Base-by-base conservation (phyloP, 2,329 filamentous ascomycete genomes). In the Domatiomyces catenatus region DNA sequence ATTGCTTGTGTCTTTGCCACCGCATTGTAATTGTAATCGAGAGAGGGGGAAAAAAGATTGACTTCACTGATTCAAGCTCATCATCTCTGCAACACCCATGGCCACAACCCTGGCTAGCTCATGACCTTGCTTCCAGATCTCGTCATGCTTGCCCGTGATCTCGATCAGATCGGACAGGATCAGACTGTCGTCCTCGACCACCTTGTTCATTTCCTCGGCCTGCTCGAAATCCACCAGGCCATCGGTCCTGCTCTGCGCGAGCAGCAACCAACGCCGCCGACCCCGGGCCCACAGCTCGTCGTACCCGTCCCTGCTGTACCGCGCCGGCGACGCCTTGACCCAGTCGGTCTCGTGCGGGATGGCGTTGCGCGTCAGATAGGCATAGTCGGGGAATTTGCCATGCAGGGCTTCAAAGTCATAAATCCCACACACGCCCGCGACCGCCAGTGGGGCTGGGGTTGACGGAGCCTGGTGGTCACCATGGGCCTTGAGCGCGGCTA, bases 141-240 rank as follows among this genome's bases (percentile, higher is more conserved):
- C 66, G 54, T 71, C 63, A 61, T 72, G 69, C 18, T 56, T 52
- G 8, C 67, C 68, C 24, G 59, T 55, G 26, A 71, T 57, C 51
- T 64, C 61, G 12, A 54, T 20, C 1, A 59, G 22, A 2, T 62
- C 36, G 48, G 61, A 68, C 67, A 62, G 60, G 66, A 66, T 63
- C 65, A 62, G 61, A 66, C 66, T 64, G 65, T 17, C 36, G 12
- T 63, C 63, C 63, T 72, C 62, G 68, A 75, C 64, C 72, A 72
- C 63, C 63, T 73, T 55, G 70, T 73, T 59, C 74, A 78, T 71
- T 2, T 47, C 59, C 44, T 65, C 61, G 5, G 62, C 48, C 55
- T 72, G 70, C 1, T 52, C 55, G 44, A 54, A 51, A 58, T 70
- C 66, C 7, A 71, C 67, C 32, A 71, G 56, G 42, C 60, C 63